Base-by-base conservation (phyloP, 805 yeast genomes). In the Barnettozyma sucrosica region DNA sequence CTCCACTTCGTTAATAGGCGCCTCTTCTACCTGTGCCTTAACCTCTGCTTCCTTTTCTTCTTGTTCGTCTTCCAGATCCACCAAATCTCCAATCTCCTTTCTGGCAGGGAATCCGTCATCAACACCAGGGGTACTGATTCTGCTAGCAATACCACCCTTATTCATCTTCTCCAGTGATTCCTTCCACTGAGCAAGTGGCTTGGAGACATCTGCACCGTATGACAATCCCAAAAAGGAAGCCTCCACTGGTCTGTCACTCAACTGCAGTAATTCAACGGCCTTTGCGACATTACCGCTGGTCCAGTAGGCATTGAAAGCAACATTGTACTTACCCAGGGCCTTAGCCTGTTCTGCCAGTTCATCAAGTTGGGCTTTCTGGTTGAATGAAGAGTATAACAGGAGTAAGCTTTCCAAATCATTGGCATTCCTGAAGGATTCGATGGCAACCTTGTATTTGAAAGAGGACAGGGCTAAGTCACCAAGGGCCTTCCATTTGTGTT, bases 281-380 rank as follows among this genome's bases (percentile, higher is more conserved):
- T 74, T 71, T 16, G 70, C 67, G 34, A 80, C 71, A 61, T 89
- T 85, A 36, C 95, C 92, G 28, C 83, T 77, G 46, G 81, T 71
- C 98, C 98, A 93, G 65, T 81, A 81, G 11, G 96, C 85, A 62
- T 87, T 89, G 72, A 89, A 93, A 23, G 98, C 96, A 49, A 90
- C 72, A 65, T 93, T 93, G 67, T 81, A 87, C 63, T 84, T 84
- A 43, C 97, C 97, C 40, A 71, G 75, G n/a, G 64, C 69, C 56
- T 76, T 80, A 43, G 96, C 90, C 41, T 69, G 67, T 47, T 72
- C 71, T 6, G 93, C 96, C 34, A 92, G 74, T 47, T 71, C 69
- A 19, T 69, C 64, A 52, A 93, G 76, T 36, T 80, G 84, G 9
- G 66, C 68, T 56, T 71, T 72, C 65, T 88, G 75, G 62, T 88